Percentiles rank a stretch among this genome's conserved stretches.
These are phyloP conservation scores for Halenospora varia DNA, from an alignment of 495 filamentous ascomycete species.

Conservation along the genomic window DNA sequence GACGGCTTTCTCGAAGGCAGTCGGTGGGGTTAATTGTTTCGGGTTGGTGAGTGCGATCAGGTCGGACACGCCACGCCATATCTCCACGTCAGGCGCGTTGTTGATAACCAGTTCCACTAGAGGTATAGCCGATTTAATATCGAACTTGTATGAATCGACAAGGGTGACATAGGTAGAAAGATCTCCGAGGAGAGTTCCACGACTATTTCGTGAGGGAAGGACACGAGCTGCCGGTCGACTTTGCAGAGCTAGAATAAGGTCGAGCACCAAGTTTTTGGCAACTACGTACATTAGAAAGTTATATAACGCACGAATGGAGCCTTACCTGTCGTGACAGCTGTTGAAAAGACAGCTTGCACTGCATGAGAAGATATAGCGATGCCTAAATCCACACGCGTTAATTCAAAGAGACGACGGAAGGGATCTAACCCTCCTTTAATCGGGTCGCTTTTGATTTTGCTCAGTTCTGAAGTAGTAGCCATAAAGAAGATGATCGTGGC, in stretches of 20 bases:
- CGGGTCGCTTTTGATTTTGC: too few relatives aligned
- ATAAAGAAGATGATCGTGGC: too few relatives aligned
- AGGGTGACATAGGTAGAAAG: neutral
- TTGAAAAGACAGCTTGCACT: too few relatives aligned
- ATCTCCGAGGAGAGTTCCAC: neutral
- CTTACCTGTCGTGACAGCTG: too few relatives aligned
- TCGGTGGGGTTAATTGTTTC: too few relatives aligned
- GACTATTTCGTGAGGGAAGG: neutral
- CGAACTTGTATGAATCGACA: neutral
- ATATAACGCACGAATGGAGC: too few relatives aligned
- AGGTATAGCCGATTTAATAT: neutral
- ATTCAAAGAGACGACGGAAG: too few relatives aligned
- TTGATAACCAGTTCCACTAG: neutral
- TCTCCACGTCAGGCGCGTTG: neutral
- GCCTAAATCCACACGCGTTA: too few relatives aligned
- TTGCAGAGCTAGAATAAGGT: neutral
- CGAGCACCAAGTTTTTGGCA: neutral
- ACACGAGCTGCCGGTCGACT: neutral
- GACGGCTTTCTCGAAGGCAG: neutral
- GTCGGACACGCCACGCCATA: neutral
- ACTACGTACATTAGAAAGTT: neutral
- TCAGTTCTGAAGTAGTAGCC: too few relatives aligned
- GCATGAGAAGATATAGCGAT: too few relatives aligned
- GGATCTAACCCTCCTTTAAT: too few relatives aligned
- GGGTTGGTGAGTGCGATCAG: neutral